These are phyloP conservation scores for Thymus quinquecostatus DNA, from an alignment of 257 asterid genomes.

Conservation along the genomic window DNA sequence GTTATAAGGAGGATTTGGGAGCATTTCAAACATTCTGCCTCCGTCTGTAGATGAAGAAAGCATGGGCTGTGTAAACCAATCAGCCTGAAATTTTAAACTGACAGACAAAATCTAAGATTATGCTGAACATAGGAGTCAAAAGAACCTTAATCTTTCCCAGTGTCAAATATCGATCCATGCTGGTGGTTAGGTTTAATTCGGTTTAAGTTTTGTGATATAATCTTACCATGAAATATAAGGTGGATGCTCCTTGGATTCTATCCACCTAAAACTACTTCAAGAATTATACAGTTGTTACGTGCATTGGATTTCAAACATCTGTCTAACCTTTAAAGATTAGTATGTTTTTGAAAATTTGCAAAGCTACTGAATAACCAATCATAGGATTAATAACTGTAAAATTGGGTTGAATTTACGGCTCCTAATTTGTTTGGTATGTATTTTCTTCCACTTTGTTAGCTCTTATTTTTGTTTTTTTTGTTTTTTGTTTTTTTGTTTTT, in stretches of 20 bases:
- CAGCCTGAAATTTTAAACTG: neutral
- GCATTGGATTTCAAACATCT: neutral
- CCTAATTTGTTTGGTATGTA: neutral
- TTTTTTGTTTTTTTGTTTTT: no score
- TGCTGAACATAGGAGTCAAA: neutral
- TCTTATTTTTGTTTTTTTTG: neutral
- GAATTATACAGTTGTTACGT: neutral
- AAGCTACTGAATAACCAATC: neutral
- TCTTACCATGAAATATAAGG: neutral
- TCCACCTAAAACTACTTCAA: neutral
- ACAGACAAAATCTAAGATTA: neutral
- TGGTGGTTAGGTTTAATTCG: neutral
- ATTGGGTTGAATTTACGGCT: neutral
- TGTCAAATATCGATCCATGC: neutral
- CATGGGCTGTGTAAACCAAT: neutral
- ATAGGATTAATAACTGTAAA: neutral
- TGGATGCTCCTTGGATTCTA: neutral
- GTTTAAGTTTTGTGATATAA: constrained; percentile 1
- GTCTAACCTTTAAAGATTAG: neutral
- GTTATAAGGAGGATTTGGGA: constrained; percentile 1
- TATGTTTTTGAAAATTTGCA: neutral
- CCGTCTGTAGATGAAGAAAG: neutral
- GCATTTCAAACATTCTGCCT: neutral
- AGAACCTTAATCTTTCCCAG: neutral
- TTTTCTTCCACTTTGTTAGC: constrained; percentile 9